Conservation (phyloP, 2,329 filamentous ascomycete genomes). For the Colletotrichum magnum region DNA sequence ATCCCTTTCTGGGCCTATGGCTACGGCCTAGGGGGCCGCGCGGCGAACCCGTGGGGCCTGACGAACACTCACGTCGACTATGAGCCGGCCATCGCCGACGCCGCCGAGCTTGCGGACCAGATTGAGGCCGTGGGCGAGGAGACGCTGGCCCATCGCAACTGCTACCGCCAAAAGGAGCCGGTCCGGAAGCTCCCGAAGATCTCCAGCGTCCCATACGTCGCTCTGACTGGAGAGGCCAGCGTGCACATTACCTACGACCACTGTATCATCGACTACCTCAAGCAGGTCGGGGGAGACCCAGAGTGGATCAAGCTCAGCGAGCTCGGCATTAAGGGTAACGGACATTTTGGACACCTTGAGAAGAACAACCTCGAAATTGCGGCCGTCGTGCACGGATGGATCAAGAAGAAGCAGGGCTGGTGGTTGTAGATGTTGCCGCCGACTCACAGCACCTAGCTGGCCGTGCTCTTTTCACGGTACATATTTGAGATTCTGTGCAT, state of each 20-base stretch:
- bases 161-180: slow-evolving; percentile 48
- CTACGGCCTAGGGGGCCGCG: slow-evolving; percentile 36
- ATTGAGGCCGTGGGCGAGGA: slow-evolving; percentile 46
- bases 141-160: slow-evolving; percentile 42
- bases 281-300: slow-evolving; percentile 61
- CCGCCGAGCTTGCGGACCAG: slow-evolving; percentile 42
- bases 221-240: slow-evolving; percentile 63
- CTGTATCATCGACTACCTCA: slow-evolving; percentile 64
- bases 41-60: slow-evolving; percentile 46
- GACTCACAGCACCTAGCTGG: neutral
- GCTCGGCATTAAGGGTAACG: slow-evolving; percentile 63
- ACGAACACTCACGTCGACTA: slow-evolving; percentile 49
- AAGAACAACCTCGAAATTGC: slow-evolving; percentile 55
- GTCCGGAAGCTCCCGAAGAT: slow-evolving; percentile 60
- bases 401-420: slow-evolving; percentile 42
- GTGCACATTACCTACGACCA: slow-evolving; percentile 68
- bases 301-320: slow-evolving; percentile 61
- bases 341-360: slow-evolving; percentile 64
- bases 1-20: slow-evolving; percentile 47
- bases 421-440: neutral
- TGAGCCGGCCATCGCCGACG: slow-evolving; percentile 45
- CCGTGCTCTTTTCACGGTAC: neutral
- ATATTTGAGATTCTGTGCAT: neutral
- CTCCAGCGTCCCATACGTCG: slow-evolving; percentile 58
- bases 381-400: slow-evolving; percentile 54